A percentile compares a stretch with the other conserved stretches of the same genome.
Evolutionary conservation across 371 early-diverging fungal species (phyloP).

Genomic region (Vittaforma corneae): DNA sequence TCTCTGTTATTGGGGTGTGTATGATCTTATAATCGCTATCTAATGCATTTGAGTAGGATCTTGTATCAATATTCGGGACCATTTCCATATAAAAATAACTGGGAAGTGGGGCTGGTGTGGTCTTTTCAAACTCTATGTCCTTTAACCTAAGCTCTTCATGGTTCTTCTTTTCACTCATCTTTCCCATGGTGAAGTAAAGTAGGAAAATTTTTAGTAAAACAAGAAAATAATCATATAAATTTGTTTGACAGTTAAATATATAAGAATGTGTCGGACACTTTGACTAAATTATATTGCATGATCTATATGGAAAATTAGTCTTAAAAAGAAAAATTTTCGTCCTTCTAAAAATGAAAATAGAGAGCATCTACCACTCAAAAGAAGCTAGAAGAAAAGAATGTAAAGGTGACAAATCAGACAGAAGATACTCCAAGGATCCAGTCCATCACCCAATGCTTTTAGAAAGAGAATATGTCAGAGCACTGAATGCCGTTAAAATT

Average conservation of each 20-base stretch:
- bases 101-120: constrained; percentile 12
- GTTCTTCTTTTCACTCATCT: not conserved
- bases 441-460: constrained; percentile 79
- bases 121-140: not conserved
- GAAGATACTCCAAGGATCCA: constrained; percentile 81
- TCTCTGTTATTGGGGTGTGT: constrained; percentile 4
- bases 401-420: constrained; percentile 69
- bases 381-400: constrained; percentile 66
- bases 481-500: constrained; percentile 82
- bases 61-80: constrained; percentile 17
- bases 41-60: not conserved
- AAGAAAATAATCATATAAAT: not conserved
- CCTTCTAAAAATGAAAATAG: constrained; percentile 64
- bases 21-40: constrained; percentile 16
- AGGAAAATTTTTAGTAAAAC: not conserved
- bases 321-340: not conserved
- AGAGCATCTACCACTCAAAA: constrained; percentile 68
- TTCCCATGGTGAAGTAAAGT: not conserved
- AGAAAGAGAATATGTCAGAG: constrained; percentile 87
- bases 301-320: not conserved
- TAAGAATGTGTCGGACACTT: not conserved
- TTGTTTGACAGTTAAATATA: not conserved
- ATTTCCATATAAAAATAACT: constrained; percentile 20
- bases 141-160: not conserved
- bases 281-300: not conserved